Percentiles rank a stretch among this genome's conserved stretches.
These are phyloP conservation scores for Solanum neorickii DNA, from an alignment of 257 asterid species.

Conservation along the genomic window DNA sequence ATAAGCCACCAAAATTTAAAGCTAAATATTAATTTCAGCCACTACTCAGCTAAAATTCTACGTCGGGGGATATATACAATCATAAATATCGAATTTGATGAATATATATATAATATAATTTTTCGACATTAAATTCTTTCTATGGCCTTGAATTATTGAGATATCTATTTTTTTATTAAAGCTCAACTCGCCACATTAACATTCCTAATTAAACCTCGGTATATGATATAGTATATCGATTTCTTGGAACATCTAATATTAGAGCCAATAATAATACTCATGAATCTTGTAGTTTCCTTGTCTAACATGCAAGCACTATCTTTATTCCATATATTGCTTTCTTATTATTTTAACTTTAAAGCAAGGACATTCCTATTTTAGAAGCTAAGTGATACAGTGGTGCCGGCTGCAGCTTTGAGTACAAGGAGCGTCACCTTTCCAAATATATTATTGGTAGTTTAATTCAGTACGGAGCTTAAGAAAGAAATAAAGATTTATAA, in stretches of 20 bases:
- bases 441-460: background rate
- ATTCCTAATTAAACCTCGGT: background rate
- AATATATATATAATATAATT: too few relatives aligned
- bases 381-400: background rate
- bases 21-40: background rate
- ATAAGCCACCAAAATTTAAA: background rate
- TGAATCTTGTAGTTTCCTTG: background rate
- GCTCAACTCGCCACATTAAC: background rate
- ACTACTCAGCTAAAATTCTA: background rate
- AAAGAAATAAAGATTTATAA: too few relatives aligned
- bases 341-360: background rate
- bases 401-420: background rate
- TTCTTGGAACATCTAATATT: background rate
- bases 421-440: background rate
- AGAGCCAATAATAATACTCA: background rate
- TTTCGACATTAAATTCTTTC: too few relatives aligned
- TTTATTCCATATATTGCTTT: background rate
- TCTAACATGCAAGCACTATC: background rate
- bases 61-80: background rate
- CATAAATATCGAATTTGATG: background rate
- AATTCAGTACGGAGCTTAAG: too few relatives aligned
- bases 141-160: too few relatives aligned
- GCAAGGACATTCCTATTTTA: background rate
- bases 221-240: background rate
- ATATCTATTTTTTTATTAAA: too few relatives aligned